Base-by-base conservation (phyloP, 1,139 yeast species). In the Geotrichum klebahnii region DNA sequence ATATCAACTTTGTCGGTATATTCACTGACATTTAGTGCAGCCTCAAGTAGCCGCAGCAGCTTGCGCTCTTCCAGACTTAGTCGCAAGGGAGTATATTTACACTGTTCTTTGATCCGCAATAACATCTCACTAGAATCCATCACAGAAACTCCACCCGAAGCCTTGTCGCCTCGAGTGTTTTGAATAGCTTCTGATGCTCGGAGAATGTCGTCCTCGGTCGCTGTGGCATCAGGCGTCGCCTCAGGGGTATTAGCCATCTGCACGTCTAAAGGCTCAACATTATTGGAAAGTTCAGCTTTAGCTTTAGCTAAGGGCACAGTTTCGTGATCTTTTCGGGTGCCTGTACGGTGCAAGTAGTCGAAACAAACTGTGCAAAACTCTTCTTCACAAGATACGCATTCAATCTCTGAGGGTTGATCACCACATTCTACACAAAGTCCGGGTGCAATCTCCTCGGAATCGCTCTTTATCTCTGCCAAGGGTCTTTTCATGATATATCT, bases 1-100 rank as follows among this genome's bases (percentile, higher is more conserved):
- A 83, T 79, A 62, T 83, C 90, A 35, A 83, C 85, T 57, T 79
- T 77, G 61, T 82, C 88, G 0, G 89, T 83, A 63, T 83, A 83
- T 60, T 83, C 89, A n/a, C 85, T 79, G 4, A 83, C 90, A 57
- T 80, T 78, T 46, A 83, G 67, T 0, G 88, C 88, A 1, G 89
- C 88, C 57, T 82, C 87, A 36, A 79, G 65, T 43, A 82, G 65
- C 48, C 83, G 71, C 48, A 83, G 65, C 36, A 81, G 65, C 61
- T 82, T 83, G 52, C 90, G 75, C 62, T 83, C 90, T 40, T 80
- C 84, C 45, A 69, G 67, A 0, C 82, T 75, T 32, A 83, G 67
- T 55, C 90, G 73, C 72, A 84, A 63, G 12, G 90, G 90, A 48
- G 83, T 79, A 58, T 73, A 82, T 52, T 71, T 64, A 2, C 78